Base-by-base conservation (phyloP, 345 rosid species). In the Aegle marmelos region DNA sequence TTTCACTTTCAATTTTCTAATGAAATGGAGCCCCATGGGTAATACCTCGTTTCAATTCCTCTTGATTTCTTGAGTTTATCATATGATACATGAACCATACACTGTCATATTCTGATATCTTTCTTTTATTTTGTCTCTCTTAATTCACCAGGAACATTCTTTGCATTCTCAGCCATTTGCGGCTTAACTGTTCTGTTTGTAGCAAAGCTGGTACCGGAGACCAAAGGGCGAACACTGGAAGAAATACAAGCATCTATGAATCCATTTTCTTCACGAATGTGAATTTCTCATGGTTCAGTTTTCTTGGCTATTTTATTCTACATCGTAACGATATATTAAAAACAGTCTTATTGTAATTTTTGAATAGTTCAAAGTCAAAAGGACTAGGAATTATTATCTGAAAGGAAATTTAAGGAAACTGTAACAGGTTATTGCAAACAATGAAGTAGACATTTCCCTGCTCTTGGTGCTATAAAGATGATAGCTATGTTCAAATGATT, bases 171-270 rank as follows among this genome's bases (percentile, higher is more conserved):
- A 4, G 34, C 79, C 50, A 71, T 94, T 30, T 91, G 93, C 41
- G 91, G 93, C 28, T 27, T 86, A 22, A 91, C 94, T 0, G 86
- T 91, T 74, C 37, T 89, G 69, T 94, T 94, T 9, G 93, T 91
- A n/a, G 88, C 81, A 6, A 90, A 88, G 82, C 83, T 91, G 75
- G 93, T 91, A 37, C 97, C 97, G 2, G 95, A 94, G 80, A 92
- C 95, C 57, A 90, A 90, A 80, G 95, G 97, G 36, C 82, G 92
- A 65, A 90, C 94, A 0, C 84, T 92, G 16, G 97, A 92, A 81
- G 90, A 94, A 76, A 90, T 94, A 78, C 98, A 92, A 87, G 90
- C 89, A 1, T 83, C 86, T 28, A 75, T 90, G 85, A 90, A 87
- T 76, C 86, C 83, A 28, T 61, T 85, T 64, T 80, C 83, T 37